A percentile compares a stretch with the other conserved stretches of the same genome.
Evolutionary conservation across 352 stramenopile species (phyloP).

Genomic region (Pythium sukuiense): DNA sequence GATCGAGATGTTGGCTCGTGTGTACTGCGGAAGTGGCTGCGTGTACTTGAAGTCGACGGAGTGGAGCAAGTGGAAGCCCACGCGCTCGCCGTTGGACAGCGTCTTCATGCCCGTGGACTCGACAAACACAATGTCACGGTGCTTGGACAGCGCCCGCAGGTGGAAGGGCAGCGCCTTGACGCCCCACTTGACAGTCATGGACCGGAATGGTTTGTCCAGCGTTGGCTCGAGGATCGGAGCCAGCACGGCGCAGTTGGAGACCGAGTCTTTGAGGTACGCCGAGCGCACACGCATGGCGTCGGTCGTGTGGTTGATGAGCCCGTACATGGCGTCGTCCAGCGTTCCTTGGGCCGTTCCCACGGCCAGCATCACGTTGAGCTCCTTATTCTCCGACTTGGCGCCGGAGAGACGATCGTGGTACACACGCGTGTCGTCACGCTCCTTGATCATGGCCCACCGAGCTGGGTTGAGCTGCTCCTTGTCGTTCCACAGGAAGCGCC

Average conservation of each 20-base stretch:
- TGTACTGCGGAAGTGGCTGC: constrained; percentile 33
- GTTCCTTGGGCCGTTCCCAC: constrained; percentile 48
- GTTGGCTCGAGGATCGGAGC: constrained; percentile 47
- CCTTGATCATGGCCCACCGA: constrained; percentile 49
- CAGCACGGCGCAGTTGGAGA: constrained; percentile 58
- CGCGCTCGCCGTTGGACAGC: constrained; percentile 42
- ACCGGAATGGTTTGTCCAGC: constrained; percentile 47
- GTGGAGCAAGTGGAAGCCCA: constrained; percentile 66
- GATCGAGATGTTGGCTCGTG: constrained; percentile 62
- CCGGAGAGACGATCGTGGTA: constrained; percentile 42
- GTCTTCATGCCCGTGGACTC: constrained; percentile 46
- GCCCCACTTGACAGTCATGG: constrained; percentile 65
- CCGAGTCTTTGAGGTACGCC: constrained; percentile 48
- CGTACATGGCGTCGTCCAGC: constrained; percentile 66
- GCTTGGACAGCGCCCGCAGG: constrained; percentile 40
- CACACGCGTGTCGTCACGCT: constrained; percentile 47
- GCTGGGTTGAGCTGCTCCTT: constrained; percentile 38
- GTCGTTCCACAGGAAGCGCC: constrained; percentile 49
- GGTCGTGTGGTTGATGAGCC: constrained; percentile 38
- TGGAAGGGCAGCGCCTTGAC: constrained; percentile 48
- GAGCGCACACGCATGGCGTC: constrained; percentile 59
- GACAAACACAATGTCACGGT: constrained; percentile 64
- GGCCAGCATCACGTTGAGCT: constrained; percentile 20
- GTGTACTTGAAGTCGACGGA: constrained; percentile 69
- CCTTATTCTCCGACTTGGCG: constrained; percentile 8